phyloP scores from a whole-genome alignment of 176 grass and related monocot species.

The Oryza australiensis region DNA sequence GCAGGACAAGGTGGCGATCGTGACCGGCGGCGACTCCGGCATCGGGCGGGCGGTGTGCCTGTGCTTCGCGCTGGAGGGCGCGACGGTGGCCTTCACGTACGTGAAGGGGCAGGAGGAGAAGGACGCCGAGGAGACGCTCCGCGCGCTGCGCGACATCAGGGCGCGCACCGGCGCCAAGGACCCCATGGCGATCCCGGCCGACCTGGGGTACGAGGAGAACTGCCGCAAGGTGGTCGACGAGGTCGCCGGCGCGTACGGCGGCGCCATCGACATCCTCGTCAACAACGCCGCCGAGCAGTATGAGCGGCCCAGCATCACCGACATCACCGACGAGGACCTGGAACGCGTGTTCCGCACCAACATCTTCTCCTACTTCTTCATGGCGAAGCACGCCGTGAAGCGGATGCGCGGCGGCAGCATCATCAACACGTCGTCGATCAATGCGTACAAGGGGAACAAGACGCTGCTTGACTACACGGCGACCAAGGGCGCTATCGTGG shows the following conservation, averaged over 20 bases:
- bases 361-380: conserved; percentile 64
- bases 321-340: conserved; percentile 61
- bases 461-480: conserved; percentile 88
- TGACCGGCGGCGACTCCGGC: conserved; percentile 89
- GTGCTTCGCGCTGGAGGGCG: conserved; percentile 72
- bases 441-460: conserved; percentile 84
- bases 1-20: conserved; percentile 77
- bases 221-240: conserved; percentile 67
- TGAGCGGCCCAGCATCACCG: conserved; percentile 35
- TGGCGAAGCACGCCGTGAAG: conserved; percentile 57
- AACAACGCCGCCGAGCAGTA: conserved; percentile 88
- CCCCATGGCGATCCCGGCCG: conserved; percentile 50
- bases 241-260: conserved; percentile 42
- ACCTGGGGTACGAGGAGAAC: conserved; percentile 77
- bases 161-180: conserved; percentile 31
- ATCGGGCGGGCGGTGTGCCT: conserved; percentile 85
- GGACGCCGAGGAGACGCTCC: conserved; percentile 68
- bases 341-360: conserved; percentile 81
- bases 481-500: conserved; percentile 78
- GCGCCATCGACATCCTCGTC: conserved; percentile 67
- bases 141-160: conserved; percentile 49
- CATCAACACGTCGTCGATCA: conserved; percentile 85
- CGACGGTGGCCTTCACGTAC: conserved; percentile 79
- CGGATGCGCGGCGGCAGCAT: conserved; percentile 44
- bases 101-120: conserved; percentile 58